Evolutionary conservation across 495 filamentous ascomycete species (phyloP).

Genomic region (Echria macrotheca): DNA sequence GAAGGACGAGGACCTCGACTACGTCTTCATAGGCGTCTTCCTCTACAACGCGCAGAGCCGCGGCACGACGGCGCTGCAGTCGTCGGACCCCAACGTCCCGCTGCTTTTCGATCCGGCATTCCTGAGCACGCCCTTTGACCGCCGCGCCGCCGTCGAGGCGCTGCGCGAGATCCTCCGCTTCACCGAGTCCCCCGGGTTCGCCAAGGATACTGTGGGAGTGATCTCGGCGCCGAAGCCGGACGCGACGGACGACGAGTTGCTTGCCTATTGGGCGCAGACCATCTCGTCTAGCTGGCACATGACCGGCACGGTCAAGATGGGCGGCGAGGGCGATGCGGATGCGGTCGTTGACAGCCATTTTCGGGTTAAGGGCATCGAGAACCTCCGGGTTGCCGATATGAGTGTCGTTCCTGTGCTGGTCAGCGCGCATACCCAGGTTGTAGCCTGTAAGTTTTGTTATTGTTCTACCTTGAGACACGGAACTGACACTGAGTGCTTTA

Average conservation of each 20-base stretch:
- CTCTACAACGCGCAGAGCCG: slow-evolving; percentile 30
- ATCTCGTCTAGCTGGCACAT: slow-evolving; percentile 48
- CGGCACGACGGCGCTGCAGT: slow-evolving; percentile 52
- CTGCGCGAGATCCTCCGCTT: slow-evolving; percentile 44
- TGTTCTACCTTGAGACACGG: background rate
- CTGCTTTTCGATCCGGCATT: slow-evolving; percentile 54
- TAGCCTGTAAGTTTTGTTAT: slow-evolving; percentile 22
- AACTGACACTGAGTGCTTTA: slow-evolving; percentile 4
- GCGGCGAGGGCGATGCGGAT: slow-evolving; percentile 37
- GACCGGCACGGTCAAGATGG: slow-evolving; percentile 61
- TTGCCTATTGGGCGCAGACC: slow-evolving; percentile 41
- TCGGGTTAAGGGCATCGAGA: slow-evolving; percentile 49
- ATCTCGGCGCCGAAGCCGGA: slow-evolving; percentile 37
- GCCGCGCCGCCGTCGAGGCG: slow-evolving; percentile 48
- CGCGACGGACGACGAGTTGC: slow-evolving; percentile 49
- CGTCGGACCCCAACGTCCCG: slow-evolving; percentile 48
- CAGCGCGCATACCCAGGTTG: slow-evolving; percentile 31
- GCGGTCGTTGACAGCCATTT: slow-evolving; percentile 54
- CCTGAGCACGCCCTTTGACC: slow-evolving; percentile 53
- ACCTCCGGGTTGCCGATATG: slow-evolving; percentile 59
- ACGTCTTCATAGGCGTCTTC: slow-evolving; percentile 28
- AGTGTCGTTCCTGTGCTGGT: slow-evolving; percentile 56
- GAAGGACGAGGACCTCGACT: slow-evolving; percentile 24
- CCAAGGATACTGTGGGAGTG: slow-evolving; percentile 39
- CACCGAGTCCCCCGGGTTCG: slow-evolving; percentile 36